Evolutionary conservation across 2,329 filamentous ascomycete species (phyloP).

Genomic region (Exophiala sp.): DNA sequence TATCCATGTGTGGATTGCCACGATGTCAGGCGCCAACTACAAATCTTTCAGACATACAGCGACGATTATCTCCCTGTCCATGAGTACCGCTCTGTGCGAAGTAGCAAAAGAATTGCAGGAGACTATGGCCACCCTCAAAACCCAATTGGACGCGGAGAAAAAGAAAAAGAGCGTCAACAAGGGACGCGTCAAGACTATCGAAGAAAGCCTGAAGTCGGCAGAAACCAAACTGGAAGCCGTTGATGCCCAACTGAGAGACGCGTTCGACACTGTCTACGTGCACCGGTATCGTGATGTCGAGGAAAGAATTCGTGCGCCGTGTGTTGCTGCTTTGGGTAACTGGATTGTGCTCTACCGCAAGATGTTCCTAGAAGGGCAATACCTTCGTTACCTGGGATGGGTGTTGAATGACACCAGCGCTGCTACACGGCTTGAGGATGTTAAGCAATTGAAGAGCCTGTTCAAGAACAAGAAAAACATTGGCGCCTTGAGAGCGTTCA

Average conservation of each 20-base stretch:
- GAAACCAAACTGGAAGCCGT: slow-evolving; percentile 63
- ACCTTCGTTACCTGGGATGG: slow-evolving; percentile 92
- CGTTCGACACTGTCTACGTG: slow-evolving; percentile 88
- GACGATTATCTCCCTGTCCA: slow-evolving; percentile 73
- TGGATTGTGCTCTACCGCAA: slow-evolving; percentile 86
- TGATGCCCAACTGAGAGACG: slow-evolving; percentile 69
- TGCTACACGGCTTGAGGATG: slow-evolving; percentile 72
- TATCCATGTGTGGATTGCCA: slow-evolving; percentile 79
- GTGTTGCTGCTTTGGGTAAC: slow-evolving; percentile 73
- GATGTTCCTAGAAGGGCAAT: slow-evolving; percentile 82
- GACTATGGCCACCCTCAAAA: slow-evolving; percentile 66
- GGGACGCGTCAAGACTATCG: slow-evolving; percentile 65
- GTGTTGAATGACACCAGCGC: slow-evolving; percentile 76
- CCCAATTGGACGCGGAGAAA: slow-evolving; percentile 71
- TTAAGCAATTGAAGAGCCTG: slow-evolving; percentile 73
- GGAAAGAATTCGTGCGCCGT: slow-evolving; percentile 79
- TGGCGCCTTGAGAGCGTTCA: slow-evolving; percentile 73
- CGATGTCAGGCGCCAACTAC: slow-evolving; percentile 81
- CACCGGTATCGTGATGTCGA: slow-evolving; percentile 95
- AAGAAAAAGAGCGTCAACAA: slow-evolving; percentile 71
- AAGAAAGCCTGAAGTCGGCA: slow-evolving; percentile 64
- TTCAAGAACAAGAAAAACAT: slow-evolving; percentile 77
- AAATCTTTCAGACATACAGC: slow-evolving; percentile 92
- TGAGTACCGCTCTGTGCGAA: slow-evolving; percentile 70
- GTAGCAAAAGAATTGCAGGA: slow-evolving; percentile 65